Evolutionary conservation across 2,329 filamentous ascomycete species (phyloP), one percentile per base, ranked within the genome.

Genomic region (Ceratocystis diversiconidia): DNA sequence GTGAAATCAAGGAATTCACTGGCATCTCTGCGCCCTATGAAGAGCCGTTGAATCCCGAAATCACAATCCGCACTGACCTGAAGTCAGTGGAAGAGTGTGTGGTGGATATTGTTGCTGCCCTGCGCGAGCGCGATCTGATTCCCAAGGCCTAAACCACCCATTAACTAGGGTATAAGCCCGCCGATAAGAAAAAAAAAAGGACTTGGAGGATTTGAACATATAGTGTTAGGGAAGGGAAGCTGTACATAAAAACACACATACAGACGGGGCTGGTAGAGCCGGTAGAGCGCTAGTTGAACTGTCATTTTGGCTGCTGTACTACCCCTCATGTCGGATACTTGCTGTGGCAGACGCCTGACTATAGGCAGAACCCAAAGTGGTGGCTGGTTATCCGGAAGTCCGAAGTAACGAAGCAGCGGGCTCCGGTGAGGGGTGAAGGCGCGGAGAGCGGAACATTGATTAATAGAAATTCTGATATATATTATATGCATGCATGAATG

Each of bases 1-100:
- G 94, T 57, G 85, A 95, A 75, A 97, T 97, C 77, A 94, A 95
- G 77, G 90, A 97, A 71, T 99, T 99, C 75, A 99, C 94, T 1
- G 94, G 94, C 65, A 90, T 97, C 72, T 92, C 87, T 70, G 91
- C 92, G 36, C 94, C 94, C 1, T 99, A 99, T 75, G 94, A 99
- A 82, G 89, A 85, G 68, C 94, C 94, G 4, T 79, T 86, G 74
- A 85, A 85, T 67, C 84, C 94, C 1, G 94, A 99, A 80, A 88
- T 99, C 70, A 86, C 88, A 70, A 89, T 99, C 73, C 82, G 84
- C 77, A 95, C 89, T 59, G 85, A 90, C 72, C 82, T 92, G 79
- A 84, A 85, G 72, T 87, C 85, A 17, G 89, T 97, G 2, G 89
- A 95, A 80, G 90, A 96, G 73, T 91, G 89, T 65, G 92, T 97